Conservation (phyloP, 805 yeast species). For the Hanseniaspora nectarophila region DNA sequence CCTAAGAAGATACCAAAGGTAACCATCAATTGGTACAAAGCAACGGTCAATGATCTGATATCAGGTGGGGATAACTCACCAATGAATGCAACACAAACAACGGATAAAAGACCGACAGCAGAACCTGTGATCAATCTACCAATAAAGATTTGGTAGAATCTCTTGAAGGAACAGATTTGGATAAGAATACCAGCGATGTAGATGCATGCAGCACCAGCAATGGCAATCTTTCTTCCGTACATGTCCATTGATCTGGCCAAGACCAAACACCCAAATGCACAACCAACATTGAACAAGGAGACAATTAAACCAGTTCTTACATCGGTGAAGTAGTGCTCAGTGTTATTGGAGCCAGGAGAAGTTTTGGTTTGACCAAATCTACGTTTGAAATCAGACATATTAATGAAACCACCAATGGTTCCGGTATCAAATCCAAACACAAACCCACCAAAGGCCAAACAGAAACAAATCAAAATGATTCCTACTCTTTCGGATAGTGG, state of each 20-base stretch:
- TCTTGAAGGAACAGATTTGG: constrained; percentile 41
- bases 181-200: constrained; percentile 51
- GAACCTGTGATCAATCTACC: constrained; percentile 63
- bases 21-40: constrained; percentile 49
- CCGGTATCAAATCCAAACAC: constrained; percentile 71
- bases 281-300: constrained; percentile 51
- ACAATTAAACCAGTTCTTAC: constrained; percentile 43
- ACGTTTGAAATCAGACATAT: constrained; percentile 42
- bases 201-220: constrained; percentile 41
- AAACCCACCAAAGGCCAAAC: constrained; percentile 48
- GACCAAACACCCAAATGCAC: constrained; percentile 56
- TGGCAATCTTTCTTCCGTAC: constrained; percentile 48
- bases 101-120: constrained; percentile 63
- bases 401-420: constrained; percentile 60
- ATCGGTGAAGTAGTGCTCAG: constrained; percentile 30
- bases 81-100: constrained; percentile 57
- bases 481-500: constrained; percentile 5
- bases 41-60: constrained; percentile 51
- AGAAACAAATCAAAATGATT: constrained; percentile 8
- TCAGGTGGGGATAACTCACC: constrained; percentile 48
- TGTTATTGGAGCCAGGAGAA: constrained; percentile 20
- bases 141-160: constrained; percentile 52
- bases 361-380: constrained; percentile 42
- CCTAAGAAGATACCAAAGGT: constrained; percentile 59
- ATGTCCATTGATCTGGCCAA: constrained; percentile 46